phyloP scores from a whole-genome alignment of 768 basidiomycete genomes.

The Grammothele lineata region DNA sequence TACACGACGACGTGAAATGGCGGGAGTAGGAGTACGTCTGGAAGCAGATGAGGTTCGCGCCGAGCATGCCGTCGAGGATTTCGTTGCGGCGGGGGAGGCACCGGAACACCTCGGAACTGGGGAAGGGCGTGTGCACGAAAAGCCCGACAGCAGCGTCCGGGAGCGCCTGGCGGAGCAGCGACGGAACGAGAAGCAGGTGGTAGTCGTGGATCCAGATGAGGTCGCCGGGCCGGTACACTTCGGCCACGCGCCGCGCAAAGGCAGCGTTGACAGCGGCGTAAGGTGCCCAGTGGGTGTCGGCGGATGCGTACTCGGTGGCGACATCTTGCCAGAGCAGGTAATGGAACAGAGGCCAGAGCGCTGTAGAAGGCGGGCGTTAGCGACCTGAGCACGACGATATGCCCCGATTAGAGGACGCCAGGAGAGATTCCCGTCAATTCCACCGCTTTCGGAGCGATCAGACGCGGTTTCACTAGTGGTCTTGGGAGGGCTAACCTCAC shows the following conservation, averaged over 20 bases:
- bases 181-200: slow-evolving; percentile 88
- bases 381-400: neutral
- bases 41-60: slow-evolving; percentile 95
- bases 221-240: slow-evolving; percentile 73
- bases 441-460: too few relatives aligned
- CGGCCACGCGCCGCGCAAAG: slow-evolving; percentile 72
- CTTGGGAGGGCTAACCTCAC: too few relatives aligned
- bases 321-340: slow-evolving; percentile 98
- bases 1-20: slow-evolving; percentile 92
- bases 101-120: slow-evolving; percentile 89
- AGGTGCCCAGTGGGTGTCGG: slow-evolving; percentile 76
- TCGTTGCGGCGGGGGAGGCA: slow-evolving; percentile 68
- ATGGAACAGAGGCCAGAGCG: slow-evolving; percentile 97
- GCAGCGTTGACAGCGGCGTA: slow-evolving; percentile 82
- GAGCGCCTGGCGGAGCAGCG: slow-evolving; percentile 70
- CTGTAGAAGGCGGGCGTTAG: slow-evolving; percentile 33
- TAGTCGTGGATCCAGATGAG: slow-evolving; percentile 95
- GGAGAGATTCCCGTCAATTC: too few relatives aligned
- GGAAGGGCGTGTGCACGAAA: slow-evolving; percentile 98
- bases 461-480: too few relatives aligned
- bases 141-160: slow-evolving; percentile 76
- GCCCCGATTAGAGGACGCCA: too few relatives aligned
- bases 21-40: slow-evolving; percentile 88
- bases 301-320: slow-evolving; percentile 81
- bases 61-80: slow-evolving; percentile 96